Percentiles rank a stretch among this genome's conserved stretches.
Evolutionary conservation across 495 filamentous ascomycete species (phyloP).

Genomic region (Xylaria acuta): DNA sequence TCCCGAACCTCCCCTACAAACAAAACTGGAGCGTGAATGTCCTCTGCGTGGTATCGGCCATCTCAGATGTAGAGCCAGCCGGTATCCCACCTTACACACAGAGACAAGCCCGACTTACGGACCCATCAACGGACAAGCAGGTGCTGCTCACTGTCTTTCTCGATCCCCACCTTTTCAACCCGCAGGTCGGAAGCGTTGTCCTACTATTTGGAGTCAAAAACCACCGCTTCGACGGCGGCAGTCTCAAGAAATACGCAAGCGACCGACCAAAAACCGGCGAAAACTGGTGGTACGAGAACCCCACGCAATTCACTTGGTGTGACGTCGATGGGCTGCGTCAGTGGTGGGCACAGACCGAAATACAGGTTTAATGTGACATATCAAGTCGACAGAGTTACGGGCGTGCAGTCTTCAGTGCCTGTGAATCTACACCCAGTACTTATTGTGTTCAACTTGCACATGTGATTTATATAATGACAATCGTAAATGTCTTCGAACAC

Average conservation of each 20-base stretch:
- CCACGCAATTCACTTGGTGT: constrained; percentile 48
- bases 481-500: too few relatives aligned
- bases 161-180: constrained; percentile 50
- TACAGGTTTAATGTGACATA: neutral
- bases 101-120: constrained; percentile 49
- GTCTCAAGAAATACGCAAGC: constrained; percentile 54
- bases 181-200: constrained; percentile 48
- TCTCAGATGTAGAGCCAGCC: constrained; percentile 47
- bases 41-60: constrained; percentile 48
- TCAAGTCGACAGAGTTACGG: neutral
- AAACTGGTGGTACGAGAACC: constrained; percentile 52
- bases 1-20: constrained; percentile 53
- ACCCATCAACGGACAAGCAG: constrained; percentile 51
- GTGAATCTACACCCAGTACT: neutral
- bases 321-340: constrained; percentile 43
- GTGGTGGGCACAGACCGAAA: constrained; percentile 45
- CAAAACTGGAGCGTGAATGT: constrained; percentile 59
- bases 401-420: neutral
- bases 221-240: constrained; percentile 54
- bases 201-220: constrained; percentile 56
- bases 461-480: too few relatives aligned
- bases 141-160: constrained; percentile 53
- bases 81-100: constrained; percentile 48
- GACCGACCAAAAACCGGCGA: constrained; percentile 41
- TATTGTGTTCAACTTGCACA: too few relatives aligned